These are phyloP conservation scores for Apium graveolens DNA, from an alignment of 129 eudicot species.

Conservation along the genomic window DNA sequence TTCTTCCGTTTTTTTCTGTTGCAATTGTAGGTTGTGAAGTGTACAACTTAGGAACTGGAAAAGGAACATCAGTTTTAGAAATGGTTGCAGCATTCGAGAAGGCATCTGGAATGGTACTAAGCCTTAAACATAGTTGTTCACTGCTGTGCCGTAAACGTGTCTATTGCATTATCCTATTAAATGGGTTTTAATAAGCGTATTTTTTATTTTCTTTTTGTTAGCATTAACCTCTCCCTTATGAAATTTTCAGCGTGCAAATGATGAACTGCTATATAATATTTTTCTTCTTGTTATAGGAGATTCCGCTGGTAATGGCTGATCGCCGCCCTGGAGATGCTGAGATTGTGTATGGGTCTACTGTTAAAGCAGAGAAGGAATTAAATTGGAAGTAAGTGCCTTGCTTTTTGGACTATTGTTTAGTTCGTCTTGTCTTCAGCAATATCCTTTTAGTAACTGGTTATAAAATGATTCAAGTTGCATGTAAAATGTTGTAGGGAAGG, in stretches of 20 bases:
- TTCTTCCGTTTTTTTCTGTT: not conserved
- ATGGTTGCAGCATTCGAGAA: slow-evolving; percentile 94
- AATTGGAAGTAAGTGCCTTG: slow-evolving; percentile 80
- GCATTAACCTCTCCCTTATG: not conserved
- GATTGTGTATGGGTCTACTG: slow-evolving; percentile 71
- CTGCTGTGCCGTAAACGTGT: not conserved
- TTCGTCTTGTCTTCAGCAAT: not conserved
- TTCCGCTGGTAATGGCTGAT: slow-evolving; percentile 62
- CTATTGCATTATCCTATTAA: not conserved
- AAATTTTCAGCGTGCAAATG: not conserved
- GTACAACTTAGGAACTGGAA: slow-evolving; percentile 89
- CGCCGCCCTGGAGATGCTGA: slow-evolving; percentile 97
- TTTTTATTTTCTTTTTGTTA: not conserved
- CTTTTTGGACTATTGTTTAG: not conserved
- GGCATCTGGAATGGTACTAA: slow-evolving; percentile 81
- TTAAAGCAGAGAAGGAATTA: slow-evolving; percentile 74
- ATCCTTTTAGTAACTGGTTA: not conserved
- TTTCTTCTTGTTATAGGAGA: slow-evolving; percentile 40
- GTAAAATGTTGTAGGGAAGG: not conserved
- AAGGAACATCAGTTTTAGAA: slow-evolving; percentile 88
- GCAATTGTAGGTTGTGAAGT: slow-evolving; percentile 65
- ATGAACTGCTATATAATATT: not conserved
- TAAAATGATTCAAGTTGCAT: not conserved
- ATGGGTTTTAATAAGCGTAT: not conserved
- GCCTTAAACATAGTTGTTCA: not conserved